phyloP scores from a whole-genome alignment of 208 protist species.

The Phytomonas sp. region DNA sequence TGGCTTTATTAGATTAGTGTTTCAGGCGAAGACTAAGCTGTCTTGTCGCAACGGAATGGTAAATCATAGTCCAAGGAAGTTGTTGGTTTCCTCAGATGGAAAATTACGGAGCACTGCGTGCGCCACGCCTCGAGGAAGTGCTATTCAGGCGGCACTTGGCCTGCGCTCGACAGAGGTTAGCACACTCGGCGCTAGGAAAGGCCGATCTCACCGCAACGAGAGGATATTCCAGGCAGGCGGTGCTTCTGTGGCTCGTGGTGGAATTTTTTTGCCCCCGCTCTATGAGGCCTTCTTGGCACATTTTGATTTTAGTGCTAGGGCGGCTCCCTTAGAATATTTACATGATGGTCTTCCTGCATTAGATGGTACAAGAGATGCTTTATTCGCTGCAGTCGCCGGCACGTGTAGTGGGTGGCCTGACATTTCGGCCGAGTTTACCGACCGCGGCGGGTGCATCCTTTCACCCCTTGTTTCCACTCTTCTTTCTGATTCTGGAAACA shows the following conservation, averaged over 20 bases:
- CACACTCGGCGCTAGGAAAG: background rate
- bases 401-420: background rate
- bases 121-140: background rate
- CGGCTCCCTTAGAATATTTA: background rate
- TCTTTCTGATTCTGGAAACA: background rate
- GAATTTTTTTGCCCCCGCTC: background rate
- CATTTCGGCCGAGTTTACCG: background rate
- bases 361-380: background rate
- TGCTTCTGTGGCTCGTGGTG: background rate
- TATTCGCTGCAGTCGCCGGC: background rate
- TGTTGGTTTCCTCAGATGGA: background rate
- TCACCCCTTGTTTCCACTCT: background rate
- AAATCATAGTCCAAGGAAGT: background rate
- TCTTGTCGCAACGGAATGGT: background rate
- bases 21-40: background rate
- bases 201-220: background rate
- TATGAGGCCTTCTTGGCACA: background rate
- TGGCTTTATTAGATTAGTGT: slow-evolving; percentile 5
- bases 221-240: background rate
- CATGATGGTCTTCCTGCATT: background rate
- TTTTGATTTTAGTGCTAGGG: background rate
- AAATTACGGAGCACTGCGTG: background rate
- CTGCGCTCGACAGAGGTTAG: background rate
- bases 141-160: background rate
- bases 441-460: background rate